Percentiles rank a stretch among this genome's conserved stretches.
Conservation (phyloP, 2,329 filamentous ascomycete genomes). For the Penicillium sp. region DNA sequence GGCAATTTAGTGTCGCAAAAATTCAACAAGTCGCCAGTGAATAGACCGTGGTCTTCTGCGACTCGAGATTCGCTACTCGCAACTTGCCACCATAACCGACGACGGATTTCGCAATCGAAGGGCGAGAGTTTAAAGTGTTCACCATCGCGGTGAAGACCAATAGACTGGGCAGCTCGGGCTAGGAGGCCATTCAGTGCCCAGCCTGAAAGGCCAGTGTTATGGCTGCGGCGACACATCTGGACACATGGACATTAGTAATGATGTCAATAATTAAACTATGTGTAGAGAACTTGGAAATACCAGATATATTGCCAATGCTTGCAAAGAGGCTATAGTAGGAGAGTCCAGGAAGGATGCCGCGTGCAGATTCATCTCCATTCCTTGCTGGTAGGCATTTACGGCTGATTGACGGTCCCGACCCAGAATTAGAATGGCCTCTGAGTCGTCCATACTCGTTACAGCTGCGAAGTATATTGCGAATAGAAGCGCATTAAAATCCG, state of each 20-base stretch:
- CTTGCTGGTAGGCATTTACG: slow-evolving; percentile 12
- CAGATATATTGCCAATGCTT: slow-evolving; percentile 31
- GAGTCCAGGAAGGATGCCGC: slow-evolving; percentile 35
- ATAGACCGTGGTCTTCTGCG: slow-evolving; percentile 54
- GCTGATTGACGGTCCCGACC: slow-evolving; percentile 12
- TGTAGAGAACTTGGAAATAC: slow-evolving; percentile 16
- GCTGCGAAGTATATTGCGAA: slow-evolving; percentile 20
- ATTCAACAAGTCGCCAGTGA: slow-evolving; percentile 46
- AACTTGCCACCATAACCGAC: slow-evolving; percentile 54
- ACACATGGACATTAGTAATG: neutral
- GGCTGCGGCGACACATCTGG: slow-evolving; percentile 10
- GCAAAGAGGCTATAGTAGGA: slow-evolving; percentile 25
- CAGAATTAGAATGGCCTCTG: slow-evolving; percentile 14
- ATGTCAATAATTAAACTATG: slow-evolving; percentile 1
- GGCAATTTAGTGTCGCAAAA: slow-evolving; percentile 53
- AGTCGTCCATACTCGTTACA: slow-evolving; percentile 13
- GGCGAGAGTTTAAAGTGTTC: slow-evolving; percentile 45
- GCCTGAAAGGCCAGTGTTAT: slow-evolving; percentile 8
- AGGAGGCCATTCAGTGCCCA: slow-evolving; percentile 50
- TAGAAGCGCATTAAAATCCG: slow-evolving; percentile 12
- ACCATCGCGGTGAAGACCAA: slow-evolving; percentile 50
- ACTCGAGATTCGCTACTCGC: slow-evolving; percentile 51
- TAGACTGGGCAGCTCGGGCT: slow-evolving; percentile 48
- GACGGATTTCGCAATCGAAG: slow-evolving; percentile 51
- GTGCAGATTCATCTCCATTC: slow-evolving; percentile 33